Percentiles rank a stretch among this genome's conserved stretches.
Evolutionary conservation across 129 eudicot species (phyloP).

Genomic region (Flaveria trinervia): DNA sequence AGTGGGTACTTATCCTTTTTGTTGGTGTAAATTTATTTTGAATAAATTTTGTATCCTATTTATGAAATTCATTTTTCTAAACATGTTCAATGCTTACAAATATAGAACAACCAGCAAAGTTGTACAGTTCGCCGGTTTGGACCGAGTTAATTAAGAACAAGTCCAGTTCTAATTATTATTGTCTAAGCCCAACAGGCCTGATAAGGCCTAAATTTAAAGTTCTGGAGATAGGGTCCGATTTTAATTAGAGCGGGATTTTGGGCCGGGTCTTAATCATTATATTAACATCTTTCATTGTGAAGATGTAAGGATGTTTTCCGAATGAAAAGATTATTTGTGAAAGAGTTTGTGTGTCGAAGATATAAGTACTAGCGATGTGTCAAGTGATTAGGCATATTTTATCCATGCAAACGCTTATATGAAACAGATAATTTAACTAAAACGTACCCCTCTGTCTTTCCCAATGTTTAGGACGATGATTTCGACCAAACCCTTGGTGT

Average conservation of each 20-base stretch:
- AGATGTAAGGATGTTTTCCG: too few species aligned
- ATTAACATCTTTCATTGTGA: not conserved
- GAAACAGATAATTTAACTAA: too few species aligned
- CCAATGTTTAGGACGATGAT: conserved; percentile 91
- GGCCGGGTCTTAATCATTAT: not conserved
- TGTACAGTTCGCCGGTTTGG: too few species aligned
- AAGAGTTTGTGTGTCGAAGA: too few species aligned
- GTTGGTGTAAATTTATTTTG: not conserved
- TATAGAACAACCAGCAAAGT: not conserved
- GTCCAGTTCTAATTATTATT: not conserved
- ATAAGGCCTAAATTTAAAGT: not conserved
- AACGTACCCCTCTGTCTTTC: conserved; percentile 74
- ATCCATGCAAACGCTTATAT: too few species aligned
- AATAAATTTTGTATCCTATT: not conserved
- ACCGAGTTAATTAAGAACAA: not conserved
- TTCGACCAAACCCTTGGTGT: conserved; percentile 86
- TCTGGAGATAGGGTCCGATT: not conserved
- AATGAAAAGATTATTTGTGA: too few species aligned
- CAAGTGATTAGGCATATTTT: too few species aligned
- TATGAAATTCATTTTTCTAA: not conserved
- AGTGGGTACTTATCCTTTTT: not conserved
- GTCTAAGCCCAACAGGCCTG: not conserved
- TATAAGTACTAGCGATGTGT: too few species aligned
- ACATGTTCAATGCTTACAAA: not conserved
- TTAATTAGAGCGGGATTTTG: not conserved